phyloP scores from a whole-genome alignment of 306 rosid species.

The Luffa aegyptiaca region DNA sequence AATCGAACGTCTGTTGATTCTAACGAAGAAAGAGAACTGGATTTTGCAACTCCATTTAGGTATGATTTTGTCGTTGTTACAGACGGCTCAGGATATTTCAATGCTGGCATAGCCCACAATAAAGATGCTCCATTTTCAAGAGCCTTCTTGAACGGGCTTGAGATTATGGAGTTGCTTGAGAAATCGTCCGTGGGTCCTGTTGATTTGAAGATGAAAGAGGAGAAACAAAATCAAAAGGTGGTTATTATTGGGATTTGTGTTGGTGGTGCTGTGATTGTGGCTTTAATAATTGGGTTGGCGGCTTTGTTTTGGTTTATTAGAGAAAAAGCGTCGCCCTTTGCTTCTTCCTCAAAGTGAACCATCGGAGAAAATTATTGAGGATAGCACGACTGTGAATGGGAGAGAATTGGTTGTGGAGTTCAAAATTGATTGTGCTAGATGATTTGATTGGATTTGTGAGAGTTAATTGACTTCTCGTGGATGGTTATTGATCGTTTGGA shows the following conservation, averaged over 20 bases:
- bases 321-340: background rate
- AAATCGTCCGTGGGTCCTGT: background rate
- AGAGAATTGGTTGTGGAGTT: no score
- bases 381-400: no score
- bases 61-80: background rate
- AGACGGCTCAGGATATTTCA: background rate
- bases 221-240: background rate
- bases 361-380: background rate
- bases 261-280: background rate
- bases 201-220: background rate
- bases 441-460: no score
- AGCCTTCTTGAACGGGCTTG: conserved; percentile 1
- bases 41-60: conserved; percentile 1
- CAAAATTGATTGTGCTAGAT: no score
- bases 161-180: conserved; percentile 8
- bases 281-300: background rate
- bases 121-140: background rate
- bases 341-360: background rate
- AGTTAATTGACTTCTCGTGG: no score
- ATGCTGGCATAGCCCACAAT: background rate
- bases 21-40: rapidly evolving
- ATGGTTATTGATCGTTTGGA: no score
- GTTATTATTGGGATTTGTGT: background rate
- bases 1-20: background rate
- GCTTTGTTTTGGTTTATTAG: background rate